A percentile compares a stretch with the other conserved stretches of the same genome.
These are phyloP conservation scores for Dryas alaskensis DNA, from an alignment of 306 rosid genomes.

Conservation along the genomic window DNA sequence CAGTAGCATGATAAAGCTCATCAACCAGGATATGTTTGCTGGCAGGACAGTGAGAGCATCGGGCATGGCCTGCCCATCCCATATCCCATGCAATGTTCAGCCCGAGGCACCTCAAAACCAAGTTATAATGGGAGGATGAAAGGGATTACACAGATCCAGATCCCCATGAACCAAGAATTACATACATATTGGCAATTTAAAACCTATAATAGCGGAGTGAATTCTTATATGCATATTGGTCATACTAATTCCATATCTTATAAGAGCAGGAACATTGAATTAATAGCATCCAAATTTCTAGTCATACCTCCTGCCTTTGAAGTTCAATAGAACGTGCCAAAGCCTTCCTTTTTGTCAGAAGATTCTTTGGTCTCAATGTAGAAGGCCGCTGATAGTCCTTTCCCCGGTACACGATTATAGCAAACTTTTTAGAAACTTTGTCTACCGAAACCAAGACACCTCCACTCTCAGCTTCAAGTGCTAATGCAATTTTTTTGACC, in stretches of 20 bases:
- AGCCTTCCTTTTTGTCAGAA: slow-evolving; percentile 95
- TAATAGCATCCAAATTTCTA: slow-evolving; percentile 12
- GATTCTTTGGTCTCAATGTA: slow-evolving; percentile 85
- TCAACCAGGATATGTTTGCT: no score
- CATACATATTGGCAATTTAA: no score
- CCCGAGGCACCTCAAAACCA: no score
- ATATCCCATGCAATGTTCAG: no score
- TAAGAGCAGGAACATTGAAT: slow-evolving; percentile 3
- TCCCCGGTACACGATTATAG: slow-evolving; percentile 78
- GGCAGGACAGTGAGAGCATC: no score
- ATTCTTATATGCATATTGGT: not conserved
- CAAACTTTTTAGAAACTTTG: slow-evolving; percentile 77
- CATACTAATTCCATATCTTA: slow-evolving; percentile 10
- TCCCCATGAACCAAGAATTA: not conserved
- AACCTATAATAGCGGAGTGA: not conserved
- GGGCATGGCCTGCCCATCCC: no score
- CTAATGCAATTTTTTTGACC: slow-evolving; percentile 75
- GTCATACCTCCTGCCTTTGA: slow-evolving; percentile 80
- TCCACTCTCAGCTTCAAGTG: slow-evolving; percentile 97
- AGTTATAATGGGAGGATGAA: not conserved
- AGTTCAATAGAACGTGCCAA: slow-evolving; percentile 92
- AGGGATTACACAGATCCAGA: not conserved
- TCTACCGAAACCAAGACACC: slow-evolving; percentile 92
- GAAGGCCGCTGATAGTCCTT: slow-evolving; percentile 80
- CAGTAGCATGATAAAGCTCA: no score